These are phyloP conservation scores for Coelastrella sp. DNA, from an alignment of 139 green algal genomes.

Conservation along the genomic window DNA sequence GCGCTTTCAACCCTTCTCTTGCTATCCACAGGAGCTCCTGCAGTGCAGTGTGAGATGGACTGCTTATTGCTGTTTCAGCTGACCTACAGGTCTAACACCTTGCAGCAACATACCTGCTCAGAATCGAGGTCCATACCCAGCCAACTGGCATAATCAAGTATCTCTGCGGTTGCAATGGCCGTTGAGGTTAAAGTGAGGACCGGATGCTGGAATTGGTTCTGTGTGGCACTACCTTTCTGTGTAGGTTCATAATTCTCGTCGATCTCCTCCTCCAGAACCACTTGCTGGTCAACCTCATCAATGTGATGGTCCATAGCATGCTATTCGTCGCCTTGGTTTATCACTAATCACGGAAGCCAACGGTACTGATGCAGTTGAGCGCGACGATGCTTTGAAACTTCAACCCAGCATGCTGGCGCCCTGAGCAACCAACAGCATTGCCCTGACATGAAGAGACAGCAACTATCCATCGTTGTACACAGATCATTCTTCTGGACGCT, in stretches of 20 bases:
- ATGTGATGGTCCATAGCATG: neutral
- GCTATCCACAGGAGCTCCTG: slow-evolving; percentile 87
- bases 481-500: no score
- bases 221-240: slow-evolving; percentile 58
- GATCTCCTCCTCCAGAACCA: slow-evolving; percentile 79
- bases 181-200: neutral
- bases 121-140: slow-evolving; percentile 82
- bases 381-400: neutral
- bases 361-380: no score
- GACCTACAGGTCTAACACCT: no score
- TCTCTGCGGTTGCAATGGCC: slow-evolving; percentile 61
- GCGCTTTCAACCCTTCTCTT: slow-evolving; percentile 78
- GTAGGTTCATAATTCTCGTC: slow-evolving; percentile 86
- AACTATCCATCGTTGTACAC: no score
- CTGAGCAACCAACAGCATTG: no score
- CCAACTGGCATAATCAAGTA: slow-evolving; percentile 86
- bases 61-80: no score
- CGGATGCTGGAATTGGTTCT: no score
- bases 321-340: no score
- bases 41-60: neutral
- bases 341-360: no score
- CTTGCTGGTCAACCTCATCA: slow-evolving; percentile 42
- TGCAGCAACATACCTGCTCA: slow-evolving; percentile 54
- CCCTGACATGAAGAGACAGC: no score
- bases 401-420: neutral